phyloP scores from a whole-genome alignment of 1,284 basidiomycete species.

The Phlebopus sp. region DNA sequence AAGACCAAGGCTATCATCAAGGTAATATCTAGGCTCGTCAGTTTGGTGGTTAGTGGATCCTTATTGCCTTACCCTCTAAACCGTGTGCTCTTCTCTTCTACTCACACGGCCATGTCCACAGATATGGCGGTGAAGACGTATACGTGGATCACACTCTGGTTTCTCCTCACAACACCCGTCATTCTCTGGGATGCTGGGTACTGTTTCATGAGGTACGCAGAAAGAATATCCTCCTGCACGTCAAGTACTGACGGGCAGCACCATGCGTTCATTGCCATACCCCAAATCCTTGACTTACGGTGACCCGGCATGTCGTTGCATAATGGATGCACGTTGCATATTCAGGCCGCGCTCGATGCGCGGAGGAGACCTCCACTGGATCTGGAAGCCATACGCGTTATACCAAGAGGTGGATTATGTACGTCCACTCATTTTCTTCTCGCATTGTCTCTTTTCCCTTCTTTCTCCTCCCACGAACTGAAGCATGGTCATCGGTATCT shows the following conservation, averaged over 20 bases:
- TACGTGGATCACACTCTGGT: constrained; percentile 70
- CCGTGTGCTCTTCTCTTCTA: too few relatives aligned
- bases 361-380: constrained; percentile 86
- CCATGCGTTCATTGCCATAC: too few relatives aligned
- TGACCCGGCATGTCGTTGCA: too few relatives aligned
- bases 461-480: too few relatives aligned
- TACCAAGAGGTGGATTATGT: constrained; percentile 75
- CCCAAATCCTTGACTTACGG: too few relatives aligned
- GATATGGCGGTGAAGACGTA: constrained; percentile 50
- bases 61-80: too few relatives aligned
- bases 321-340: too few relatives aligned
- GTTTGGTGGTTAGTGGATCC: too few relatives aligned
- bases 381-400: constrained; percentile 80
- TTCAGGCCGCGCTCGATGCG: constrained; percentile 57
- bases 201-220: constrained; percentile 62
- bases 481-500: constrained; percentile 28
- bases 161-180: constrained; percentile 54
- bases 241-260: background rate
- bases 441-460: too few relatives aligned
- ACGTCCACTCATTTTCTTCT: constrained; percentile 17
- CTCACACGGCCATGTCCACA: background rate
- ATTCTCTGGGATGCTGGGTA: constrained; percentile 71
- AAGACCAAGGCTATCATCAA: too few relatives aligned
- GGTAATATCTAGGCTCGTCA: too few relatives aligned
- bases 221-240: too few relatives aligned